Evolutionary conservation across 2,329 filamentous ascomycete species (phyloP).

Genomic region (Fulvia fulva): DNA sequence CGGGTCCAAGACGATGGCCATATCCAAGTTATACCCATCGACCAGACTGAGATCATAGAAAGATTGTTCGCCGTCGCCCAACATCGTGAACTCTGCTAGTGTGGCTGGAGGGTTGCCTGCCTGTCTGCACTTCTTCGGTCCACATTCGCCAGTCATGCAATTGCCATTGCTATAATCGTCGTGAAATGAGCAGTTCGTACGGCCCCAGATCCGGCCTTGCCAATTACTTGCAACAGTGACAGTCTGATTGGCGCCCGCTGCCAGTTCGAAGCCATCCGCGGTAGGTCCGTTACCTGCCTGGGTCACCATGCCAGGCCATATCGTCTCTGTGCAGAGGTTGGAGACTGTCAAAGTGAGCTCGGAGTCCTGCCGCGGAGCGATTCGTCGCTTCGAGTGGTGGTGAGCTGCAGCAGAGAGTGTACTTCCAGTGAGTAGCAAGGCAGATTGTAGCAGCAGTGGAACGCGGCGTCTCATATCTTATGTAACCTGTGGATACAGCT

Average conservation of each 20-base stretch:
- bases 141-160: slow-evolving; percentile 74
- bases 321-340: slow-evolving; percentile 66
- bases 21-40: slow-evolving; percentile 76
- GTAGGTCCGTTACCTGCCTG: slow-evolving; percentile 66
- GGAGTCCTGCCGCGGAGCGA: slow-evolving; percentile 25
- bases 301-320: slow-evolving; percentile 74
- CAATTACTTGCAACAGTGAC: slow-evolving; percentile 68
- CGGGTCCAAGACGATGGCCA: slow-evolving; percentile 53
- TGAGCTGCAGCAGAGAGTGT: slow-evolving; percentile 31
- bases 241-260: slow-evolving; percentile 53
- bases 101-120: slow-evolving; percentile 66
- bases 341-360: slow-evolving; percentile 59
- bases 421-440: background rate
- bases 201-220: slow-evolving; percentile 78
- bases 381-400: slow-evolving; percentile 32
- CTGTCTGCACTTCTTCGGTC: slow-evolving; percentile 60
- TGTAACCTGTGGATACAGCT: background rate
- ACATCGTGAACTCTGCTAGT: slow-evolving; percentile 75
- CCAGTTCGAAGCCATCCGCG: slow-evolving; percentile 62
- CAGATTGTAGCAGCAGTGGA: background rate
- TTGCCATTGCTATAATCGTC: slow-evolving; percentile 53
- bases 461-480: background rate
- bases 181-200: slow-evolving; percentile 78
- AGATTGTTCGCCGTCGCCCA: slow-evolving; percentile 63
- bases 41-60: slow-evolving; percentile 85